Conservation (phyloP, 768 basidiomycete genomes). For the Xerocomellus intermedius region DNA sequence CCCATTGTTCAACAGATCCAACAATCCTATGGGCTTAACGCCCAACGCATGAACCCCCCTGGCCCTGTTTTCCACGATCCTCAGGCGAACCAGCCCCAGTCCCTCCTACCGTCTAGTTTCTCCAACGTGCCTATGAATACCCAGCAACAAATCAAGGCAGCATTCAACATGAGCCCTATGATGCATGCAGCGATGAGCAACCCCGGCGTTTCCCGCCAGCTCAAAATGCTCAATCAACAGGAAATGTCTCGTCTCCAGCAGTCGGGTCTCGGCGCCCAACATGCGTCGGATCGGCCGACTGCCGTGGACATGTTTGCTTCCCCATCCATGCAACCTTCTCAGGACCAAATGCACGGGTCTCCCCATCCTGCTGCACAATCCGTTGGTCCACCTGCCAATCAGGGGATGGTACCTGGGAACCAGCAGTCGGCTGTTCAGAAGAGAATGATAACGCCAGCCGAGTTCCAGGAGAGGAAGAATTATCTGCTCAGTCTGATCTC, state of each 20-base stretch:
- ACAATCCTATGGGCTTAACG: constrained; percentile 41
- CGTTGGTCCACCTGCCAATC: constrained; percentile 19
- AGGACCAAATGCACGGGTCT: constrained; percentile 49
- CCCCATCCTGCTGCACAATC: constrained; percentile 38
- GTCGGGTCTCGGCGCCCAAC: constrained; percentile 30
- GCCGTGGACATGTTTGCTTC: constrained; percentile 49
- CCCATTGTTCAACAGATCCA: constrained; percentile 40
- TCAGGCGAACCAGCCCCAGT: constrained; percentile 27
- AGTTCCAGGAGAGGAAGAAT: constrained; percentile 25
- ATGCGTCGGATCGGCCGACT: constrained; percentile 38
- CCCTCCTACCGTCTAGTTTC: constrained; percentile 40
- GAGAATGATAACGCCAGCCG: constrained; percentile 15
- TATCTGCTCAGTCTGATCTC: constrained; percentile 9
- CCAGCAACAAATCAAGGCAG: constrained; percentile 32
- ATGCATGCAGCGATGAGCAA: constrained; percentile 36
- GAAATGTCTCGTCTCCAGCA: constrained; percentile 39
- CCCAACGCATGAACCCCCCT: constrained; percentile 38
- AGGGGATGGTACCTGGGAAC: constrained; percentile 22
- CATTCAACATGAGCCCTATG: constrained; percentile 36
- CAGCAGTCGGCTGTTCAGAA: constrained; percentile 27
- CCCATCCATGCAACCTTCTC: constrained; percentile 38
- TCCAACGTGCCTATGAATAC: constrained; percentile 38
- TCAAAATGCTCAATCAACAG: constrained; percentile 47
- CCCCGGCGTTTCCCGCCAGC: constrained; percentile 30
- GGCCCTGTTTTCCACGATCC: constrained; percentile 39